phyloP scores from a whole-genome alignment of 2,329 filamentous ascomycete genomes.

The Metarhizium humberi region DNA sequence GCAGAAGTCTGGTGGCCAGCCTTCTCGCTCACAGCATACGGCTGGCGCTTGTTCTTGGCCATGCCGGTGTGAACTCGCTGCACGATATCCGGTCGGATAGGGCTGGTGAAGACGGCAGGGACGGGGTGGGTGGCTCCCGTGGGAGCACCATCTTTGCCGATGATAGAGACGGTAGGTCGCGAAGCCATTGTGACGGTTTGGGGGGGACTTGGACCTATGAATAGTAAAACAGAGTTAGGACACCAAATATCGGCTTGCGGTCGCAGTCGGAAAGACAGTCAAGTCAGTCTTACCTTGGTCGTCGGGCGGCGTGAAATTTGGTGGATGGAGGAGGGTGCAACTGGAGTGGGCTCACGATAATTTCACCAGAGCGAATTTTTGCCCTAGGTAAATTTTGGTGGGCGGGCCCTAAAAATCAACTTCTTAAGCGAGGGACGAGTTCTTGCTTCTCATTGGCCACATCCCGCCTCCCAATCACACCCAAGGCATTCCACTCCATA shows the following conservation, averaged over 20 bases:
- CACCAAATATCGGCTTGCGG: background rate
- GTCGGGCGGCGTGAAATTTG: conserved; percentile 32
- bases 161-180: conserved; percentile 94
- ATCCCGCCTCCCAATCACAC: background rate
- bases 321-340: conserved; percentile 22
- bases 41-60: conserved; percentile 99
- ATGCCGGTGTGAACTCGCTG: conserved; percentile 98
- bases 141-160: conserved; percentile 90
- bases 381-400: conserved; percentile 22
- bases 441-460: background rate
- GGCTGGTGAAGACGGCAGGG: conserved; percentile 92
- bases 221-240: background rate
- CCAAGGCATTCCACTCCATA: background rate
- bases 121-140: conserved; percentile 84
- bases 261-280: background rate
- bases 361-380: conserved; percentile 27
- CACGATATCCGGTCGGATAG: conserved; percentile 98
- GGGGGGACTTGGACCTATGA: conserved; percentile 16
- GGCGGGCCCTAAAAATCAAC: conserved; percentile 30
- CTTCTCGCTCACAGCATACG: conserved; percentile 99
- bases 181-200: conserved; percentile 66
- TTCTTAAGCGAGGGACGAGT: conserved; percentile 17
- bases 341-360: conserved; percentile 21
- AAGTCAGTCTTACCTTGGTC: conserved; percentile 24
- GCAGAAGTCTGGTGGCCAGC: conserved; percentile 99